Evolutionary conservation across 2,329 filamentous ascomycete species (phyloP).

Genomic region (Penicillium corylophilum): DNA sequence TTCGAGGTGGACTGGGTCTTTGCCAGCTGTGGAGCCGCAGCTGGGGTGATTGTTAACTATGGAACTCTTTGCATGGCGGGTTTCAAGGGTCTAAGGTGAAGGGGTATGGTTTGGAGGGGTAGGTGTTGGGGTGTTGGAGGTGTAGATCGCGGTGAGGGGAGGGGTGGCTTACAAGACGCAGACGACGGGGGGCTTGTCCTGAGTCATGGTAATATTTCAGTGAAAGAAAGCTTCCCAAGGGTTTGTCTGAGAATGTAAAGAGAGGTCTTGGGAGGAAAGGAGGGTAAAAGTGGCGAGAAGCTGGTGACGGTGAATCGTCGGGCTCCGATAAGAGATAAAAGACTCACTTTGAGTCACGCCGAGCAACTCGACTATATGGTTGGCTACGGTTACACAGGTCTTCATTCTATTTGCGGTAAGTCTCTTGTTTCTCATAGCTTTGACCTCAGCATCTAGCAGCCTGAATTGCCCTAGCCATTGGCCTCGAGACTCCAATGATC

Average conservation of each 20-base stretch:
- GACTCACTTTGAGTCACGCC: not conserved
- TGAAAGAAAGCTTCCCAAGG: not conserved
- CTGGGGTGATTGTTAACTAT: constrained; percentile 39
- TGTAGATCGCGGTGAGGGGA: not conserved
- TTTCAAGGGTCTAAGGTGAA: not conserved
- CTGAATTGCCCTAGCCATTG: not conserved
- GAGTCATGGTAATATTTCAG: constrained; percentile 12
- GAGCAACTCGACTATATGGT: not conserved
- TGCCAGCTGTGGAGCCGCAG: constrained; percentile 79
- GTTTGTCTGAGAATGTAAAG: not conserved
- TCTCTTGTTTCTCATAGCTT: not conserved
- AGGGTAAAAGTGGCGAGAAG: not conserved
- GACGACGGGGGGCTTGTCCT: constrained; percentile 61
- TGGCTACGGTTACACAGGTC: not conserved
- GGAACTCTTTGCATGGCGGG: not conserved
- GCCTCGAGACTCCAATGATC: not conserved
- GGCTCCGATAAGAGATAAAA: not conserved
- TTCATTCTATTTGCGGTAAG: not conserved
- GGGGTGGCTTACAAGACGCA: constrained; percentile 71
- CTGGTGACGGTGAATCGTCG: not conserved
- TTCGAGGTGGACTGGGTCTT: constrained; percentile 70
- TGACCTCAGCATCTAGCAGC: not conserved
- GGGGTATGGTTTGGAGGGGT: not conserved
- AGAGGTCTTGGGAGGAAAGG: not conserved
- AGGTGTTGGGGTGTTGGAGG: not conserved